These are phyloP conservation scores for Aspergillus costaricaensis DNA, from an alignment of 2,329 filamentous ascomycete genomes.

Conservation along the genomic window DNA sequence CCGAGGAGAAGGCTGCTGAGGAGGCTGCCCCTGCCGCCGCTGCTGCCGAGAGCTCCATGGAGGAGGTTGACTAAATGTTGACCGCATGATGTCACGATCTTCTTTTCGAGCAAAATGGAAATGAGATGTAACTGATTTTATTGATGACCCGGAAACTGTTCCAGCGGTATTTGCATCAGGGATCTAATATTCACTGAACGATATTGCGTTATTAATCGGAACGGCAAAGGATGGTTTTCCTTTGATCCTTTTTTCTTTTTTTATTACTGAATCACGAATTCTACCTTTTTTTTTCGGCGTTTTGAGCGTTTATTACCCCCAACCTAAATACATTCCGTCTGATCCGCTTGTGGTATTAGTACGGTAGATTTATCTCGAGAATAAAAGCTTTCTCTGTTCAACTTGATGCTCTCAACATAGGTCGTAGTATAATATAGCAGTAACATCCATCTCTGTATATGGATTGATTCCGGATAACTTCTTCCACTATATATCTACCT, in stretches of 20 bases:
- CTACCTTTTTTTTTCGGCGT: constrained; percentile 20
- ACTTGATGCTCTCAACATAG: not conserved
- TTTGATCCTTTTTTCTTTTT: constrained; percentile 14
- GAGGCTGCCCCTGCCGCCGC: constrained; percentile 63
- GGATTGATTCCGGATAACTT: no score
- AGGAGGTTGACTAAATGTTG: constrained; percentile 89
- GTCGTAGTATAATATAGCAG: no score
- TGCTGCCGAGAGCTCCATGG: constrained; percentile 91
- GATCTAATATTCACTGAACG: constrained; percentile 6
- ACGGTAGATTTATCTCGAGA: constrained; percentile 14
- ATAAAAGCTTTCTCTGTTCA: constrained; percentile 13
- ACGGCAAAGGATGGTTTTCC: constrained; percentile 14
- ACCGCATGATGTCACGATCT: constrained; percentile 15
- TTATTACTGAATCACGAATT: constrained; percentile 17
- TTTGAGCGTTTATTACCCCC: constrained; percentile 25
- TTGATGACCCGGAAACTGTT: constrained; percentile 17
- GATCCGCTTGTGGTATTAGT: constrained; percentile 8
- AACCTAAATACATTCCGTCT: constrained; percentile 20
- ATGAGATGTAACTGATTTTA: constrained; percentile 17
- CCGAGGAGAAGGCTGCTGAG: constrained; percentile 56
- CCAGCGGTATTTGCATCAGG: constrained; percentile 17
- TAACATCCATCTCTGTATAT: no score
- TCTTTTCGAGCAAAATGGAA: constrained; percentile 14
- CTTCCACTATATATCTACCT: no score
- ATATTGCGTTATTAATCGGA: constrained; percentile 22